phyloP scores from a whole-genome alignment of 441 rosid species.

The Gossypium davidsonii region DNA sequence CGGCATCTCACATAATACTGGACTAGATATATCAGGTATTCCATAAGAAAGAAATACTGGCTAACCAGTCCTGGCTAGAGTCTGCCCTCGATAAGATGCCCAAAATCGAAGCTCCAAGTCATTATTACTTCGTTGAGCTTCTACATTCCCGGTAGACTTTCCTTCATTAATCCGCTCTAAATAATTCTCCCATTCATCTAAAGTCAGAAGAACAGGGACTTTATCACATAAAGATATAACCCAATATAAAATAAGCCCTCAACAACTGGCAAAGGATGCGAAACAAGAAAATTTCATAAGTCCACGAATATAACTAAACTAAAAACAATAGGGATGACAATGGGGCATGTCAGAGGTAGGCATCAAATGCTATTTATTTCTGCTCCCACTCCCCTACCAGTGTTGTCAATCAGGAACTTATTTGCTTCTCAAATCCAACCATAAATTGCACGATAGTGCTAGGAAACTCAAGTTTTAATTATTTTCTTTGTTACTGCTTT shows the following conservation, averaged over 20 bases:
- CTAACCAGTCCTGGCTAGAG: constrained; percentile 93
- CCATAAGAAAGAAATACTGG: background rate
- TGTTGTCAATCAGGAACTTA: background rate
- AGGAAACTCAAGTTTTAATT: background rate
- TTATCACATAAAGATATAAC: background rate
- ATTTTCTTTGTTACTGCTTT: background rate
- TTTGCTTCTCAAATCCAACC: background rate
- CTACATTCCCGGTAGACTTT: constrained; percentile 56
- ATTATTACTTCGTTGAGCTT: constrained; percentile 64
- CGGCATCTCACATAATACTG: constrained; percentile 10
- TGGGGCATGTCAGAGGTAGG: background rate
- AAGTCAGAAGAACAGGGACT: constrained; percentile 13
- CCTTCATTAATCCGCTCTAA: constrained; percentile 84
- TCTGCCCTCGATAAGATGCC: constrained; percentile 95
- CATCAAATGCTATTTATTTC: background rate
- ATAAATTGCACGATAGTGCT: background rate
- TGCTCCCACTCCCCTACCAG: background rate
- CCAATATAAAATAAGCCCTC: background rate
- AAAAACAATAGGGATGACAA: background rate
- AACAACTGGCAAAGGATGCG: constrained; percentile 6
- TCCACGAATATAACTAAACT: background rate
- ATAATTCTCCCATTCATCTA: constrained; percentile 99
- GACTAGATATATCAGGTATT: background rate
- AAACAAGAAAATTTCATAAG: constrained; percentile 1
- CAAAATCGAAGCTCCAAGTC: constrained; percentile 98